A percentile compares a stretch with the other conserved stretches of the same genome.
Conservation (phyloP, 208 protist genomes). For the Crithidia brevicula region DNA sequence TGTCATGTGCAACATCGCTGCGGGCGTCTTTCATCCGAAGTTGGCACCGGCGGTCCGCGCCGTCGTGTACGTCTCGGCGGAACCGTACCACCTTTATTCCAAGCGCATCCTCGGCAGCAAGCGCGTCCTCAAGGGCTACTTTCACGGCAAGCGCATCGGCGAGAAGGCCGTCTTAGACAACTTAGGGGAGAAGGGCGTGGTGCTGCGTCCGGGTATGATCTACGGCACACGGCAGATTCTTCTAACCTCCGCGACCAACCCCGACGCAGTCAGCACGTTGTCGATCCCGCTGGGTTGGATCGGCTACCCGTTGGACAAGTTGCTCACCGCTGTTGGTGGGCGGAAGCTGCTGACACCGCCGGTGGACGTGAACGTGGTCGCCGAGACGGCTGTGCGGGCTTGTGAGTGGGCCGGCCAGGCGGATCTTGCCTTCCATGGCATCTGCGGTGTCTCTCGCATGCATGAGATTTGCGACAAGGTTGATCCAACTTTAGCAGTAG, state of each 20-base stretch:
- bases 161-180: conserved; percentile 77
- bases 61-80: conserved; percentile 81
- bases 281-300: conserved; percentile 71
- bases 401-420: conserved; percentile 44
- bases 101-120: conserved; percentile 40
- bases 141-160: conserved; percentile 76
- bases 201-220: conserved; percentile 81
- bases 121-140: conserved; percentile 80
- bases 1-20: conserved; percentile 81
- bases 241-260: conserved; percentile 24
- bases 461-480: conserved; percentile 46
- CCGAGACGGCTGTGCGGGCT: conserved; percentile 68
- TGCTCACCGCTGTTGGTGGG: conserved; percentile 56
- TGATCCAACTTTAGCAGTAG: conserved; percentile 2
- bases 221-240: conserved; percentile 74
- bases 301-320: conserved; percentile 57
- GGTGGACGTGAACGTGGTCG: conserved; percentile 66
- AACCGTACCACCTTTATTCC: conserved; percentile 52
- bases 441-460: conserved; percentile 76
- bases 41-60: conserved; percentile 40
- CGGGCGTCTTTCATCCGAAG: conserved; percentile 64
- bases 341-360: conserved; percentile 66
- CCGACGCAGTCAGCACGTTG: conserved; percentile 37
- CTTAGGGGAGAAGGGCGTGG: conserved; percentile 45
- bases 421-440: conserved; percentile 35